phyloP scores from a whole-genome alignment of 306 rosid genomes.

The Acacia crassicarpa region DNA sequence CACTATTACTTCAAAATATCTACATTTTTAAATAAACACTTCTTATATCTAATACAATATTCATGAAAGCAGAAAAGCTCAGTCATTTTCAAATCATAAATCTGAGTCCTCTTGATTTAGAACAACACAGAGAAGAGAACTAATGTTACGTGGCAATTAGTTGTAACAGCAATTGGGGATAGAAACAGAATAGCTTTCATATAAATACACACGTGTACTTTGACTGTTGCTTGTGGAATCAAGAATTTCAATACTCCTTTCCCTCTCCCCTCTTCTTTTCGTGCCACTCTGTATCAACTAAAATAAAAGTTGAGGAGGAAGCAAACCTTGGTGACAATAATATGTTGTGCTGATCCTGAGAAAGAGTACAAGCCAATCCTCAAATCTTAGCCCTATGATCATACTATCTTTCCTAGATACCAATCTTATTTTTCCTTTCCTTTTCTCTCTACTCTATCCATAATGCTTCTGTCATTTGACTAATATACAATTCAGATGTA shows the following conservation, averaged over 20 bases:
- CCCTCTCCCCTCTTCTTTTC: no score
- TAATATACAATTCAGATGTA: slow-evolving; percentile 2
- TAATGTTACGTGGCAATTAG: no score
- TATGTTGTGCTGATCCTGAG: neutral
- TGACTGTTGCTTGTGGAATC: no score
- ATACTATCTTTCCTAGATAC: neutral
- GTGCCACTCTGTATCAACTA: neutral
- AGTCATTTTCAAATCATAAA: neutral
- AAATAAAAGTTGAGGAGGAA: neutral
- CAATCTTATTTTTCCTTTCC: neutral
- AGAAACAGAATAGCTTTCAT: no score
- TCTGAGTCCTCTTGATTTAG: neutral
- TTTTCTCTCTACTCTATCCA: slow-evolving; percentile 3
- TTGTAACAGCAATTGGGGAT: no score
- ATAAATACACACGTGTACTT: no score
- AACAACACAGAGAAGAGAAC: neutral
- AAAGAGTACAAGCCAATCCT: neutral
- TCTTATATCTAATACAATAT: neutral
- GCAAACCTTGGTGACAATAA: neutral
- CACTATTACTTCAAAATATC: neutral
- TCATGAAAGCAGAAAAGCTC: neutral
- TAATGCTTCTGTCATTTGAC: slow-evolving; percentile 27
- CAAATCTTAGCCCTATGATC: neutral
- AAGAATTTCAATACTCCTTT: no score
- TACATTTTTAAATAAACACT: neutral